A percentile compares a stretch with the other conserved stretches of the same genome.
Conservation (phyloP, 2,329 filamentous ascomycete genomes). For the Fusarium sp. region DNA sequence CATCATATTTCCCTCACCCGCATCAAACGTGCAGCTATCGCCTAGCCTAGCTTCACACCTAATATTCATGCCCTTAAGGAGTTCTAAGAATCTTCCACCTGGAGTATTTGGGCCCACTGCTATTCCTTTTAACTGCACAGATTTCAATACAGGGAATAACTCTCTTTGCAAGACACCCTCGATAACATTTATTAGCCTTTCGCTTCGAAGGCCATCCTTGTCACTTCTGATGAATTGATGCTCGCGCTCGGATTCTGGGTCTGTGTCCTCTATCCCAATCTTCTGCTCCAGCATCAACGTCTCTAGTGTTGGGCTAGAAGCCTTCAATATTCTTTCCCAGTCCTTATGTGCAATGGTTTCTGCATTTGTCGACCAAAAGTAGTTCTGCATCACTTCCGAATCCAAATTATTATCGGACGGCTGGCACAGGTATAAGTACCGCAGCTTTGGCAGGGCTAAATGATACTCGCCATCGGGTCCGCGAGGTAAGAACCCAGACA, state of each 20-base stretch:
- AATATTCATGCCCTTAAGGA: neutral
- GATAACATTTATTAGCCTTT: neutral
- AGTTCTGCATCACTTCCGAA: neutral
- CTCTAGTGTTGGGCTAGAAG: neutral
- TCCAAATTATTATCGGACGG: neutral
- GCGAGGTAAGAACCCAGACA: constrained; percentile 6
- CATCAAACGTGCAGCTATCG: neutral
- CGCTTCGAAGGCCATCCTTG: neutral
- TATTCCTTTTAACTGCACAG: neutral
- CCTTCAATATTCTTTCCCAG: neutral
- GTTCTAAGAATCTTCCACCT: constrained; percentile 1
- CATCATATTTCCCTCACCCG: neutral
- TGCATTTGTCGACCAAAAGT: constrained; percentile 4
- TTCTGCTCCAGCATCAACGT: neutral
- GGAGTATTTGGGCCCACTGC: neutral
- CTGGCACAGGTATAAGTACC: constrained; percentile 2
- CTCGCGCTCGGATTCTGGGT: neutral
- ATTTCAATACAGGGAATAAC: neutral
- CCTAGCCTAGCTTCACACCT: constrained; percentile 2
- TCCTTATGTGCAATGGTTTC: neutral
- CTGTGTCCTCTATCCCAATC: neutral
- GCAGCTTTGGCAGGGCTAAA: neutral
- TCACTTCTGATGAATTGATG: neutral
- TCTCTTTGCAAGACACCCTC: neutral
- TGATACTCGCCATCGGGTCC: too few species aligned